Conservation (phyloP, 352 stramenopile species). For the Phytophthora litchii region DNA sequence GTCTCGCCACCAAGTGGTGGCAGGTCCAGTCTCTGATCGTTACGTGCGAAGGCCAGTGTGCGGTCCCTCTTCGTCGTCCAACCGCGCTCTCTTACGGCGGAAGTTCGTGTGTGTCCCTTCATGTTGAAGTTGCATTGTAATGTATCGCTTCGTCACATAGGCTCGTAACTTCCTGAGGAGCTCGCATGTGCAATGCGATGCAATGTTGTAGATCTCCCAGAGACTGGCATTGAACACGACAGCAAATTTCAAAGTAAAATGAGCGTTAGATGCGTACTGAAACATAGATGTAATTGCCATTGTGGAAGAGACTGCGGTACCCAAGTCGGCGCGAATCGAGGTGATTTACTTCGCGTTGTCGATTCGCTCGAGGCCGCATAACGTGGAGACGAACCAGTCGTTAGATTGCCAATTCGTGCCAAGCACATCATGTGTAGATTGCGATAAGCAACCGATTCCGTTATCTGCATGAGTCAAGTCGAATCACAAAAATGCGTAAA, state of each 20-base stretch:
- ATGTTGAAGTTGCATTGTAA: constrained; percentile 18
- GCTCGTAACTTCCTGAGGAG: not conserved
- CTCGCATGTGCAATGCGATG: not conserved
- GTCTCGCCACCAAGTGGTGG: constrained; percentile 30
- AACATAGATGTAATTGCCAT: not conserved
- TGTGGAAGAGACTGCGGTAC: not conserved
- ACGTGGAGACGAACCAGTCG: not conserved
- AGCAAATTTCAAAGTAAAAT: no score
- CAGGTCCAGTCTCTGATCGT: constrained; percentile 15
- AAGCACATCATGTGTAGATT: no score
- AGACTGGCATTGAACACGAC: not conserved
- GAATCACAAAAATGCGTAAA: not conserved
- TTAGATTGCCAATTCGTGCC: not conserved
- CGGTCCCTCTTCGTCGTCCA: constrained; percentile 10
- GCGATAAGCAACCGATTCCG: no score
- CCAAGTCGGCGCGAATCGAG: not conserved
- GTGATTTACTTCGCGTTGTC: not conserved
- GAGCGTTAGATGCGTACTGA: no score
- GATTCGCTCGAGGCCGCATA: not conserved
- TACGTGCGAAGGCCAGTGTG: constrained; percentile 24
- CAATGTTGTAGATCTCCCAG: not conserved
- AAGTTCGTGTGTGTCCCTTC: constrained; percentile 8
- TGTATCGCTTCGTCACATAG: not conserved
- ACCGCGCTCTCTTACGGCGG: constrained; percentile 6
- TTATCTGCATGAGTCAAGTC: not conserved